Conservation (phyloP, 208 protist species). For the Crithidia brevicula region DNA sequence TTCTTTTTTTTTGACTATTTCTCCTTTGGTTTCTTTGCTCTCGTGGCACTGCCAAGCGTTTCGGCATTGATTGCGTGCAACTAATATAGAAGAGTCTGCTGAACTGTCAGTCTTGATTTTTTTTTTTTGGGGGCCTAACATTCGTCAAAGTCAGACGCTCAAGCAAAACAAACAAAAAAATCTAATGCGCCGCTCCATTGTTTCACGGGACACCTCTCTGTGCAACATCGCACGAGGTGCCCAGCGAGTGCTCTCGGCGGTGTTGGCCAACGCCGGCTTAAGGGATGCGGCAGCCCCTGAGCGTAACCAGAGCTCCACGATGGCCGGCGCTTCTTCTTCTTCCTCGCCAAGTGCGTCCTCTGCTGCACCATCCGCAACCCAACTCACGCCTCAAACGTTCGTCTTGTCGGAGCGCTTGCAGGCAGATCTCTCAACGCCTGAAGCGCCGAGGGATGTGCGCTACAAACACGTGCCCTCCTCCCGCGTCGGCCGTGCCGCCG, state of each 20-base stretch:
- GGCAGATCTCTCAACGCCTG: constrained; percentile 20
- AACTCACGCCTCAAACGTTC: neutral
- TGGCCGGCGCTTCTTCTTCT: neutral
- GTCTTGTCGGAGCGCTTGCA: constrained; percentile 9
- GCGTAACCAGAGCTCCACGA: neutral
- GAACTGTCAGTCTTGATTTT: too few relatives aligned
- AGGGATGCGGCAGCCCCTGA: neutral
- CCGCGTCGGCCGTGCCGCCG: constrained; percentile 52
- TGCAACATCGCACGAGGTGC: constrained; percentile 64
- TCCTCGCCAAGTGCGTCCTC: too few relatives aligned
- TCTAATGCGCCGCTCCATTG: constrained; percentile 23
- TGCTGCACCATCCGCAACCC: neutral
- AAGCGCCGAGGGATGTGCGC: constrained; percentile 19
- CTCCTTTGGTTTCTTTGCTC: neutral
- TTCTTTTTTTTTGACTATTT: neutral
- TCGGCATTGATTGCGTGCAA: too few relatives aligned
- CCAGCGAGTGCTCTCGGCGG: constrained; percentile 38
- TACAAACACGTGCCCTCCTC: constrained; percentile 71
- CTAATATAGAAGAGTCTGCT: too few relatives aligned
- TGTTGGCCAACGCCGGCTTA: constrained; percentile 22
- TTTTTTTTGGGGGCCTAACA: too few relatives aligned
- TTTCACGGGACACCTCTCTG: constrained; percentile 24
- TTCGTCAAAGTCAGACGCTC: too few relatives aligned
- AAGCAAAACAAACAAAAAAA: too few relatives aligned
- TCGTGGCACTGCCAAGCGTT: neutral